Evolutionary conservation across 768 basidiomycete species (phyloP).

Genomic region (Boletus fagicola): DNA sequence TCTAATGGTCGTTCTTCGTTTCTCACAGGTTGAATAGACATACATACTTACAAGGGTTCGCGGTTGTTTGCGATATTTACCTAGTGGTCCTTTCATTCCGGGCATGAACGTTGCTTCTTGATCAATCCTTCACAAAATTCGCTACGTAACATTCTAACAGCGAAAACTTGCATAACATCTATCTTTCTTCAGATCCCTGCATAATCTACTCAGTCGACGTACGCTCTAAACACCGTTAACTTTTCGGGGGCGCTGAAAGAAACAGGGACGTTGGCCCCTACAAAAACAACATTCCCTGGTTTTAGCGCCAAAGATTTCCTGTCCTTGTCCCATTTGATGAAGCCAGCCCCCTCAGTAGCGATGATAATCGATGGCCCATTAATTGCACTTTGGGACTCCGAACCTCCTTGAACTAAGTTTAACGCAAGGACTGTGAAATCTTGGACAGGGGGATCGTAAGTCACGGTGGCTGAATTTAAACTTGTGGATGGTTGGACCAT

Average conservation of each 20-base stretch:
- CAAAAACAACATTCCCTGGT: constrained; percentile 76
- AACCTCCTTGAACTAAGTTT: constrained; percentile 42
- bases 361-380: constrained; percentile 86
- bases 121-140: not conserved
- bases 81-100: not conserved
- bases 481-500: constrained; percentile 61
- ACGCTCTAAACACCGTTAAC: constrained; percentile 31
- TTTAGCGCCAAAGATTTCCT: constrained; percentile 41
- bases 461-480: constrained; percentile 37
- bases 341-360: constrained; percentile 66
- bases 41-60: not conserved
- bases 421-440: constrained; percentile 87
- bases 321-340: constrained; percentile 47
- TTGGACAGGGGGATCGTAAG: constrained; percentile 90
- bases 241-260: constrained; percentile 39
- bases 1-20: not conserved
- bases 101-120: not conserved
- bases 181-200: not conserved
- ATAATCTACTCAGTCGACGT: constrained; percentile 19
- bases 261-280: constrained; percentile 69
- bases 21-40: not conserved
- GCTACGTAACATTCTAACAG: not conserved
- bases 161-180: not conserved
- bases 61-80: not conserved
- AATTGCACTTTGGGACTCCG: constrained; percentile 58